Evolutionary conservation across 495 filamentous ascomycete genomes (phyloP).

Genomic region (Penicillium bialowiezense): DNA sequence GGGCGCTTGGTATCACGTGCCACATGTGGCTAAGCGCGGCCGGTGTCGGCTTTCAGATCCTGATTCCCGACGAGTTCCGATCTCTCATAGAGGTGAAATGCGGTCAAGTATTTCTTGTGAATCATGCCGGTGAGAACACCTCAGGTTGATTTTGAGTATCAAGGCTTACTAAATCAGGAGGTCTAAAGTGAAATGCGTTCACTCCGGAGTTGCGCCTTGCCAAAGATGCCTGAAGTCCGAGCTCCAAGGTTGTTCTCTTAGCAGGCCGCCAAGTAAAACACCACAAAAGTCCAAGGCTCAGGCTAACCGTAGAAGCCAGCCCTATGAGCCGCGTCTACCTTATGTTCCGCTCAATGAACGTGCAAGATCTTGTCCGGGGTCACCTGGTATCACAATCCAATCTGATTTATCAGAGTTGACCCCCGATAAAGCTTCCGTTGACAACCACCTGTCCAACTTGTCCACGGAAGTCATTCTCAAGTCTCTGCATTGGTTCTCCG

Average conservation of each 20-base stretch:
- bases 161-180: constrained; percentile 4
- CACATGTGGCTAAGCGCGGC: no score
- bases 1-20: no score
- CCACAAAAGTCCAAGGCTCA: neutral
- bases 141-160: neutral
- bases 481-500: constrained; percentile 16
- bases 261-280: constrained; percentile 7
- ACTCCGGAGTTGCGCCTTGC: constrained; percentile 15
- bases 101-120: constrained; percentile 17
- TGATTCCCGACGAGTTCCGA: neutral
- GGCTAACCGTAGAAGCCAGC: neutral
- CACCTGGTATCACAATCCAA: no score
- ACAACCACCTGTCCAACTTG: no score
- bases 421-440: no score
- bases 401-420: no score
- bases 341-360: no score
- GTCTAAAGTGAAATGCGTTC: constrained; percentile 22
- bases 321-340: neutral
- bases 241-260: constrained; percentile 10
- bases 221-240: constrained; percentile 16
- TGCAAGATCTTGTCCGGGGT: no score
- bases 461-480: constrained; percentile 9
- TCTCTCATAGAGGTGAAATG: constrained; percentile 1
- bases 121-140: constrained; percentile 12
- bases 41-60: neutral